Evolutionary conservation across 1,284 basidiomycete species (phyloP).

Genomic region (Hypsizygus ulmarius): DNA sequence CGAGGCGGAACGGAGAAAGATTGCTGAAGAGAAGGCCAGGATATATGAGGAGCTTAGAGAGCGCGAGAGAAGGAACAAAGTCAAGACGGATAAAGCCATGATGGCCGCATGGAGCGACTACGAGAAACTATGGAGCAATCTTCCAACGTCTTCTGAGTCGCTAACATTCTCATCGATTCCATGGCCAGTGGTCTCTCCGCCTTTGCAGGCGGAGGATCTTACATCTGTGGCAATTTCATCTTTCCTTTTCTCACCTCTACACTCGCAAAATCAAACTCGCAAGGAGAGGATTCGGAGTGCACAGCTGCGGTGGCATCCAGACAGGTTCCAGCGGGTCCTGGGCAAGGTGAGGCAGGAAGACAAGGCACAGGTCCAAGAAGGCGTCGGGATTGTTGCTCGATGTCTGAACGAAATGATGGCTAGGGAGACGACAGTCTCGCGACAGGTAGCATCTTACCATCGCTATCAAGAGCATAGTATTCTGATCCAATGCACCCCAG

Average conservation of each 20-base stretch:
- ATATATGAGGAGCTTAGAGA: slow-evolving; percentile 29
- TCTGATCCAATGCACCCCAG: no score
- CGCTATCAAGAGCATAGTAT: not conserved
- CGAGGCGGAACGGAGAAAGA: slow-evolving; percentile 42
- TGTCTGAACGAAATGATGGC: slow-evolving; percentile 67
- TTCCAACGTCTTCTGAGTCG: slow-evolving; percentile 40
- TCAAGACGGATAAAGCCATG: slow-evolving; percentile 37
- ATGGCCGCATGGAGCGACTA: slow-evolving; percentile 57
- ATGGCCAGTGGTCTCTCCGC: slow-evolving; percentile 58
- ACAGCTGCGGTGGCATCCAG: slow-evolving; percentile 75
- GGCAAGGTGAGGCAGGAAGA: slow-evolving; percentile 55
- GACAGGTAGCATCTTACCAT: slow-evolving; percentile 23
- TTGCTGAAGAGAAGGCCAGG: slow-evolving; percentile 38
- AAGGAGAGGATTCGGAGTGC: slow-evolving; percentile 65
- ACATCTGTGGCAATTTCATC: slow-evolving; percentile 44
- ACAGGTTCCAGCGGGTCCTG: slow-evolving; percentile 61
- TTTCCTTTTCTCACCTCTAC: slow-evolving; percentile 60
- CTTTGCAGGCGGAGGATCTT: slow-evolving; percentile 47
- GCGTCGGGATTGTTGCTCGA: slow-evolving; percentile 65
- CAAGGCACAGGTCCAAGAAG: slow-evolving; percentile 55
- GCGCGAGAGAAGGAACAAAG: slow-evolving; percentile 37
- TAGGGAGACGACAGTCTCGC: slow-evolving; percentile 33
- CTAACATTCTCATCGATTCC: slow-evolving; percentile 62
- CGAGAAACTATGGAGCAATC: slow-evolving; percentile 56
- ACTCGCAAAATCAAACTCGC: slow-evolving; percentile 53